phyloP scores from a whole-genome alignment of 148 eudicot species.

The Nepenthes mirabilis region DNA sequence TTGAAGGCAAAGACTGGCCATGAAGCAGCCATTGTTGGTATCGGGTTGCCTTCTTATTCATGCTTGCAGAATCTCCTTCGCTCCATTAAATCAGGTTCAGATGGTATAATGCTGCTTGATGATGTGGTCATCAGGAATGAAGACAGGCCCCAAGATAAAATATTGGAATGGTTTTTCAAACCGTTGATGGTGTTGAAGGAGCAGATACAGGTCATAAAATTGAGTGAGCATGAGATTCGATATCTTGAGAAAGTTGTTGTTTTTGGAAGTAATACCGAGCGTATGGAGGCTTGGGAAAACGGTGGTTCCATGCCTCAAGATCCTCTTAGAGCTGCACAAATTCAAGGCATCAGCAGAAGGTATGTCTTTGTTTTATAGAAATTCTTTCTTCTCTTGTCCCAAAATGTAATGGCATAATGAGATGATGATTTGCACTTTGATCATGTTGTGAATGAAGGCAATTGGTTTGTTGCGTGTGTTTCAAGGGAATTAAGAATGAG shows the following conservation, averaged over 20 bases:
- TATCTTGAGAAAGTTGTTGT: conserved; percentile 60
- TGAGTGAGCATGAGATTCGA: conserved; percentile 51
- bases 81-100: conserved; percentile 56
- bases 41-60: conserved; percentile 69
- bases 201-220: conserved; percentile 46
- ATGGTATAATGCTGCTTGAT: conserved; percentile 53
- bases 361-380: conserved; percentile 8
- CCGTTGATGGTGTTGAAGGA: conserved; percentile 82
- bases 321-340: conserved; percentile 69
- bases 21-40: conserved; percentile 42
- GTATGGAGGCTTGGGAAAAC: conserved; percentile 60
- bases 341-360: conserved; percentile 92
- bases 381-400: too few relatives aligned
- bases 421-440: too few relatives aligned
- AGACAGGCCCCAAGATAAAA: conserved; percentile 67
- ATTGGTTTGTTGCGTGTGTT: too few relatives aligned
- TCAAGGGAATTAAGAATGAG: too few relatives aligned
- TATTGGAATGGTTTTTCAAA: conserved; percentile 84
- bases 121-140: conserved; percentile 43
- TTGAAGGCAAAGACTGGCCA: conserved; percentile 46
- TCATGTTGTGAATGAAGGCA: too few relatives aligned
- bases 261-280: conserved; percentile 38
- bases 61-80: conserved; percentile 33
- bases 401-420: too few relatives aligned
- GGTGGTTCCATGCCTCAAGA: conserved; percentile 49